A percentile compares a stretch with the other conserved stretches of the same genome.
Evolutionary conservation across 805 yeast species (phyloP).

Genomic region (Teunomyces barrocoloradensis): DNA sequence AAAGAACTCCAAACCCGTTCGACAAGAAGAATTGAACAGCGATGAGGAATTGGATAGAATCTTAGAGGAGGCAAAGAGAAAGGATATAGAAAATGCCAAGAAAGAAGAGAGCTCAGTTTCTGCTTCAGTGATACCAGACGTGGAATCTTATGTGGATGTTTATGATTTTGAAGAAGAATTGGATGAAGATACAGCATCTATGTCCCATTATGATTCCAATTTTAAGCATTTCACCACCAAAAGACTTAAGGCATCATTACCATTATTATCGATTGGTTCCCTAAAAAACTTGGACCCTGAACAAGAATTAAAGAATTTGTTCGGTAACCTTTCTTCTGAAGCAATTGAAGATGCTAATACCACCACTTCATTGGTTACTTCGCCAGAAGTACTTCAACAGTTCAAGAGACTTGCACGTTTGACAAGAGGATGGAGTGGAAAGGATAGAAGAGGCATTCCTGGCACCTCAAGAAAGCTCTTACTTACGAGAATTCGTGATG

Average conservation of each 20-base stretch:
- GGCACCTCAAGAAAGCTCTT: slow-evolving; percentile 67
- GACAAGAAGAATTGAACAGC: slow-evolving; percentile 25
- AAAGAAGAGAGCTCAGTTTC: neutral
- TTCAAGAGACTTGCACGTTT: slow-evolving; percentile 54
- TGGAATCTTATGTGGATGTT: slow-evolving; percentile 9
- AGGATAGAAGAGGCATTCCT: slow-evolving; percentile 70
- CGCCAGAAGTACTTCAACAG: slow-evolving; percentile 67
- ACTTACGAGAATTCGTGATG: slow-evolving; percentile 72
- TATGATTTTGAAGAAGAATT: slow-evolving; percentile 21
- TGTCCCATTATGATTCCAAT: slow-evolving; percentile 43
- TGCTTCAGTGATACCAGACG: slow-evolving; percentile 18
- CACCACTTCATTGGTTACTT: slow-evolving; percentile 64
- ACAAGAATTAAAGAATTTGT: slow-evolving; percentile 63
- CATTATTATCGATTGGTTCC: slow-evolving; percentile 43
- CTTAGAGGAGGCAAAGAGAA: slow-evolving; percentile 39
- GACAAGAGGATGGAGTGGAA: slow-evolving; percentile 85
- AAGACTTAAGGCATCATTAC: slow-evolving; percentile 39
- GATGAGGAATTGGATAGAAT: slow-evolving; percentile 62
- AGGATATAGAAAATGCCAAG: slow-evolving; percentile 17
- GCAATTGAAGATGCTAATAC: slow-evolving; percentile 74
- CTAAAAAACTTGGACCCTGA: slow-evolving; percentile 69
- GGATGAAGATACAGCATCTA: slow-evolving; percentile 28
- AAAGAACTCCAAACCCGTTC: slow-evolving; percentile 10
- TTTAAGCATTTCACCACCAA: slow-evolving; percentile 44
- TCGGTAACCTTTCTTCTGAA: slow-evolving; percentile 67